These are phyloP conservation scores for Rhizodiscina lignyota DNA, from an alignment of 495 filamentous ascomycete species.

Conservation along the genomic window DNA sequence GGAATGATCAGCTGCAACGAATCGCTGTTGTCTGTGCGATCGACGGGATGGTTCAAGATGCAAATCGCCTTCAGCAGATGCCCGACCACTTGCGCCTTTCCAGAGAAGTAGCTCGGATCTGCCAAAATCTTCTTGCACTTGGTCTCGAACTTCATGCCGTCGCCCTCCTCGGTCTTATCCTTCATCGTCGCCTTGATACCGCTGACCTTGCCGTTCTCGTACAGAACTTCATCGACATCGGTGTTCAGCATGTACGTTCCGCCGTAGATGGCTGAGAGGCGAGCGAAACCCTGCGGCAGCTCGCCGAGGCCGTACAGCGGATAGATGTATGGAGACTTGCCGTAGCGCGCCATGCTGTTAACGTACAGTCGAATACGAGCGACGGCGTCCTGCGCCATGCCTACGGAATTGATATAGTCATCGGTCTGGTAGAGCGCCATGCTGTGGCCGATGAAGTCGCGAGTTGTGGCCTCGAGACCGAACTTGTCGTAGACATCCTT, in stretches of 20 bases:
- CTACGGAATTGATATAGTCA: constrained; percentile 57
- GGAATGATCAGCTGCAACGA: constrained; percentile 95
- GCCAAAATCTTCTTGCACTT: constrained; percentile 92
- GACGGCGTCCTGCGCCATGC: constrained; percentile 70
- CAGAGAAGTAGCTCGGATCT: constrained; percentile 91
- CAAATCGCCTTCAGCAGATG: constrained; percentile 93
- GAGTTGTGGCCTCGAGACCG: constrained; percentile 75
- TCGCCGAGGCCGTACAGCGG: constrained; percentile 95
- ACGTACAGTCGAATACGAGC: constrained; percentile 90
- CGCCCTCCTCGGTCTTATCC: constrained; percentile 53
- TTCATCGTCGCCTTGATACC: constrained; percentile 97
- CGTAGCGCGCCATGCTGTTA: constrained; percentile 94
- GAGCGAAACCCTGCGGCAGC: constrained; percentile 94
- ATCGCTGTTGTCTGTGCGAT: constrained; percentile 72
- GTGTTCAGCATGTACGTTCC: constrained; percentile 99
- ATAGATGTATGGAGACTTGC: constrained; percentile 98
- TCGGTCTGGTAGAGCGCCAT: constrained; percentile 94
- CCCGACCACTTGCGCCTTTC: constrained; percentile 71
- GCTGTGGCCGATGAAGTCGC: constrained; percentile 92
- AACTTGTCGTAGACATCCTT: constrained; percentile 97
- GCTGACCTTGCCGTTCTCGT: constrained; percentile 63
- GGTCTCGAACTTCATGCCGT: constrained; percentile 85
- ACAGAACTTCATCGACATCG: constrained; percentile 72
- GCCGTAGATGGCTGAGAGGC: constrained; percentile 92
- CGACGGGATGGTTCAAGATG: constrained; percentile 88